Base-by-base conservation (phyloP, 208 protist species). In the Jaenimonas drosophilae region DNA sequence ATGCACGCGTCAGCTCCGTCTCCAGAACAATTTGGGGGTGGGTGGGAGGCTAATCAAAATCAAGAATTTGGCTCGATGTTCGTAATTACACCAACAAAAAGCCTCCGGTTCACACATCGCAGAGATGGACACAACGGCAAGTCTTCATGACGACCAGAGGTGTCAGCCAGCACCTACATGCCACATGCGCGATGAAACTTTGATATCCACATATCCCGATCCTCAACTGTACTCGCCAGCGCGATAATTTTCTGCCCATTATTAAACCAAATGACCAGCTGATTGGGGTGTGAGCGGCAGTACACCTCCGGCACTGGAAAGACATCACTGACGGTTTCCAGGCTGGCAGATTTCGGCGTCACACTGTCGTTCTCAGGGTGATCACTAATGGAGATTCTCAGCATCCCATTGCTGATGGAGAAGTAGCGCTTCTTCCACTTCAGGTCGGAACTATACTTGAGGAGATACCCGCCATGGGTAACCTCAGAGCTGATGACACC, bases 401-500 rank as follows among this genome's bases (percentile, higher is more conserved):
- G 64, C 44, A 70, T 65, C 17, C 77, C 77, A 37, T 78, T 68
- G 31, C 53, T 50, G 41, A 91, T 81, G 49, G 54, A 55, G 45
- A 91, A 91, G 61, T 80, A 91, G 28, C 82, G 76, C 60, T 71
- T 86, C 64, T 91, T 91, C 77, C 82, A 91, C 49, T 80, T 79
- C 40, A 72, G 64, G 45, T 87, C 82, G 28, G 82, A 91, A 56
- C 76, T 79, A 59, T 85, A 87, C 65, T 91, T 91, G 40, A 78
- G 54, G 12, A 91, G 56, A 49, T 87, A 91, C 36, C 82, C 76
- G 26, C 68, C 71, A 46, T 87, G 75, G 12, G 64, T 69, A 32
- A 91, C 75, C 40, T 75, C 56, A 17, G 65, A 64, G 38, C 59
- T 75, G 11, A 73, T 48, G 2, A 74, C 43, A 49, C 76, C 77